phyloP scores from a whole-genome alignment of 176 grass and related monocot genomes.

The Coix lacrymajobi region DNA sequence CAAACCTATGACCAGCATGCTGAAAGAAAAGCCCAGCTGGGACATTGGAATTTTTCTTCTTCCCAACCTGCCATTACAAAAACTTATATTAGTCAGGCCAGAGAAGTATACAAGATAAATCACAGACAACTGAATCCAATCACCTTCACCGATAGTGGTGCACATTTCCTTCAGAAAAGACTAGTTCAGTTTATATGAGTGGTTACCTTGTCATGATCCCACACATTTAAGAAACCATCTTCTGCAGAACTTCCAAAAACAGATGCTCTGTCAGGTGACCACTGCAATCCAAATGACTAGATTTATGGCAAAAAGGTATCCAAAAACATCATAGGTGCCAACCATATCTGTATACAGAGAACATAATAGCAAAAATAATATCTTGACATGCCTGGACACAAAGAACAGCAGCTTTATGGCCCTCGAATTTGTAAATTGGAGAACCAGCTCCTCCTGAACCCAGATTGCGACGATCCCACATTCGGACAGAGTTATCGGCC shows the following conservation, averaged over 20 bases:
- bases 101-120: conserved; percentile 8
- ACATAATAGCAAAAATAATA: neutral
- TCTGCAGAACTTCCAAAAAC: conserved; percentile 87
- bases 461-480: conserved; percentile 92
- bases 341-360: neutral
- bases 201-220: conserved; percentile 88
- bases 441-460: conserved; percentile 51
- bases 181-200: neutral
- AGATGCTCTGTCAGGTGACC: conserved; percentile 94
- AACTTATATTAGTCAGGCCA: neutral
- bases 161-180: neutral
- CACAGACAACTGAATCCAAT: neutral
- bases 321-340: neutral
- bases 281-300: conserved; percentile 45
- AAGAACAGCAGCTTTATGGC: conserved; percentile 88
- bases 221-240: conserved; percentile 85
- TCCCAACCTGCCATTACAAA: conserved; percentile 58
- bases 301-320: conserved; percentile 4
- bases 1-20: conserved; percentile 91
- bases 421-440: conserved; percentile 79
- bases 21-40: conserved; percentile 87
- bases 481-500: conserved; percentile 82
- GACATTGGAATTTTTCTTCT: conserved; percentile 66
- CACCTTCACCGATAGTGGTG: neutral
- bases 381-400: conserved; percentile 75